A percentile compares a stretch with the other conserved stretches of the same genome.
phyloP scores from a whole-genome alignment of 1,284 basidiomycete species.

The Trichosporon faecale region DNA sequence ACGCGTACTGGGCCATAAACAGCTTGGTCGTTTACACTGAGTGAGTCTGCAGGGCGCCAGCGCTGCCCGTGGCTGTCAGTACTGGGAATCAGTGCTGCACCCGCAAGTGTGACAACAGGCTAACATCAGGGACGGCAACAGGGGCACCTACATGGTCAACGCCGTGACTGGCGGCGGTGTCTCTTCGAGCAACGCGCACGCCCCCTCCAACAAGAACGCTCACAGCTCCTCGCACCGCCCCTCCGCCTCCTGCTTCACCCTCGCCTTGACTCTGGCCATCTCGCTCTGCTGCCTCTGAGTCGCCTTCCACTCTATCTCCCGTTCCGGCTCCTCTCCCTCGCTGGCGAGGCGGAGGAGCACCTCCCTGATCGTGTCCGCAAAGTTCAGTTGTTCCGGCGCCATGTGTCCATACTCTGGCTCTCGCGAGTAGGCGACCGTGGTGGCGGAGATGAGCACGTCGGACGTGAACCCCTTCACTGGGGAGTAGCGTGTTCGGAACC shows the following conservation, averaged over 20 bases:
- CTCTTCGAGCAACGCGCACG: neutral
- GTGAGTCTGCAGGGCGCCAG: too few relatives aligned
- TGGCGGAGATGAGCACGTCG: constrained; percentile 71
- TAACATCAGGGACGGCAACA: neutral
- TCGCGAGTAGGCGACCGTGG: constrained; percentile 59
- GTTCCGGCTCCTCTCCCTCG: neutral
- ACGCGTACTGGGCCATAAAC: constrained; percentile 8
- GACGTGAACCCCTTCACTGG: constrained; percentile 77
- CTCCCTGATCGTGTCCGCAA: constrained; percentile 32
- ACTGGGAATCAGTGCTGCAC: too few relatives aligned
- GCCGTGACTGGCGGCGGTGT: neutral
- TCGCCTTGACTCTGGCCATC: neutral
- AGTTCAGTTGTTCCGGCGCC: constrained; percentile 54
- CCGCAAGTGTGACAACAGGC: neutral
- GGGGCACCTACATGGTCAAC: neutral
- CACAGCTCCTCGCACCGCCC: constrained; percentile 3
- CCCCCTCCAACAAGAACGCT: neutral
- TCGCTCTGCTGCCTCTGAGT: constrained; percentile 7
- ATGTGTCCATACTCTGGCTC: constrained; percentile 57
- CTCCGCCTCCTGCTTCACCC: neutral
- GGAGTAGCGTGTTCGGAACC: constrained; percentile 69
- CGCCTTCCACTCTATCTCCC: constrained; percentile 2
- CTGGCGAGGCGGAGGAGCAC: constrained; percentile 34
- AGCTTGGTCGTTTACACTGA: neutral
- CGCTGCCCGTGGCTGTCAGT: too few relatives aligned